Percentiles rank a stretch among this genome's conserved stretches.
phyloP scores from a whole-genome alignment of 2,329 filamentous ascomycete genomes.

The Penicillium corylophilum region DNA sequence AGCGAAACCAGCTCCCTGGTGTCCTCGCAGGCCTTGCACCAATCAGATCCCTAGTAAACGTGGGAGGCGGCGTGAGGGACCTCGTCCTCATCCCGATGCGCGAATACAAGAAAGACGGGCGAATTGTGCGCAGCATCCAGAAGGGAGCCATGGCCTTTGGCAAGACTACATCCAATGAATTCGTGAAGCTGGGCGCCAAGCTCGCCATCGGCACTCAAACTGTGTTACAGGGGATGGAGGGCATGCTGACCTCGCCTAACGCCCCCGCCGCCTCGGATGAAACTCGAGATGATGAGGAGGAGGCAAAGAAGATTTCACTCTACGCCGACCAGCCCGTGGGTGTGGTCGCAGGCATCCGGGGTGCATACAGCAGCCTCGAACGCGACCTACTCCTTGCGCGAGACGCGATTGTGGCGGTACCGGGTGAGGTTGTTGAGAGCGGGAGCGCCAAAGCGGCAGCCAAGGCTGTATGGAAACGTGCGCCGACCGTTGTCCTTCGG shows the following conservation, averaged over 20 bases:
- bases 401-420: constrained; percentile 92
- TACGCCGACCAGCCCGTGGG: constrained; percentile 94
- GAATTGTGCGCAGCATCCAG: constrained; percentile 84
- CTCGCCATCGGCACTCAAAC: constrained; percentile 92
- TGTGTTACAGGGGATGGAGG: constrained; percentile 86
- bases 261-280: constrained; percentile 54
- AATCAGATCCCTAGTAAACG: constrained; percentile 86
- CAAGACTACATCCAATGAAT: constrained; percentile 86
- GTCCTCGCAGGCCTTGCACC: constrained; percentile 87
- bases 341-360: constrained; percentile 79
- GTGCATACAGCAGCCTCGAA: constrained; percentile 77
- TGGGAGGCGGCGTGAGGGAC: constrained; percentile 81
- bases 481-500: constrained; percentile 88
- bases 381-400: constrained; percentile 82
- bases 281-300: constrained; percentile 64
- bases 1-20: constrained; percentile 80
- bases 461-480: constrained; percentile 72
- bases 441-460: constrained; percentile 77
- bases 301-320: constrained; percentile 76
- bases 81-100: constrained; percentile 85
- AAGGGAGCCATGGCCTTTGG: constrained; percentile 90
- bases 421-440: constrained; percentile 85
- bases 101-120: constrained; percentile 92
- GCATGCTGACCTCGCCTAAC: constrained; percentile 56
- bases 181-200: constrained; percentile 93